Percentiles rank a stretch among this genome's conserved stretches.
Evolutionary conservation across 805 yeast species (phyloP).

Genomic region (Wickerhamomyces strasburgensis): DNA sequence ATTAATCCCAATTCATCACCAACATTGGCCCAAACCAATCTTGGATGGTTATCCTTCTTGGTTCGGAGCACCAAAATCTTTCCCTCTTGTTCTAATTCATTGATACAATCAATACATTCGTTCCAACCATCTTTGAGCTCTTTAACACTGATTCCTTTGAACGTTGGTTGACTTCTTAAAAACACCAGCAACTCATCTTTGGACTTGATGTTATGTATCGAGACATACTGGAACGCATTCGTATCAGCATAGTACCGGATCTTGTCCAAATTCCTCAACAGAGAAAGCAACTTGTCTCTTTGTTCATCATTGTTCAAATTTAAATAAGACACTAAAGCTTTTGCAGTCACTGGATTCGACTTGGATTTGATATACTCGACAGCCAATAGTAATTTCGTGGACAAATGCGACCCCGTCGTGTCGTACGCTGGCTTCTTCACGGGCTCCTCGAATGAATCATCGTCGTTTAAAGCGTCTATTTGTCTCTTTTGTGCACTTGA

Average conservation of each 20-base stretch:
- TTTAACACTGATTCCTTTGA: conserved; percentile 77
- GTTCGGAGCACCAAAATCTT: conserved; percentile 81
- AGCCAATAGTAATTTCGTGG: conserved; percentile 85
- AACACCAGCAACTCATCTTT: conserved; percentile 72
- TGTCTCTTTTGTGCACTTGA: conserved; percentile 18
- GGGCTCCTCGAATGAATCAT: conserved; percentile 21
- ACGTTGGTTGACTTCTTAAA: conserved; percentile 76
- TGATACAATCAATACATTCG: conserved; percentile 75
- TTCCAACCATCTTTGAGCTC: conserved; percentile 87
- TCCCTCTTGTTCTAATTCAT: conserved; percentile 69
- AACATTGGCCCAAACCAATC: conserved; percentile 83
- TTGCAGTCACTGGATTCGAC: conserved; percentile 65
- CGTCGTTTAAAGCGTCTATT: conserved; percentile 19
- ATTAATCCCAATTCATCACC: conserved; percentile 70
- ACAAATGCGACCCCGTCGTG: conserved; percentile 48
- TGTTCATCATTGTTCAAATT: conserved; percentile 42
- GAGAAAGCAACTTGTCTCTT: conserved; percentile 62
- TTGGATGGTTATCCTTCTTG: conserved; percentile 90
- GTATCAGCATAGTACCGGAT: conserved; percentile 60
- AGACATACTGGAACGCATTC: conserved; percentile 76
- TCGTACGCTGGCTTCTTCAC: conserved; percentile 28
- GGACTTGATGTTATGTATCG: conserved; percentile 81
- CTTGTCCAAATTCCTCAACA: conserved; percentile 71
- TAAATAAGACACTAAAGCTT: conserved; percentile 62
- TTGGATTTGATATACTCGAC: conserved; percentile 77